Percentiles rank a stretch among this genome's conserved stretches.
Evolutionary conservation across 192 early-diverging fungal genomes (phyloP).

Genomic region (Dimargaris xerosporica): DNA sequence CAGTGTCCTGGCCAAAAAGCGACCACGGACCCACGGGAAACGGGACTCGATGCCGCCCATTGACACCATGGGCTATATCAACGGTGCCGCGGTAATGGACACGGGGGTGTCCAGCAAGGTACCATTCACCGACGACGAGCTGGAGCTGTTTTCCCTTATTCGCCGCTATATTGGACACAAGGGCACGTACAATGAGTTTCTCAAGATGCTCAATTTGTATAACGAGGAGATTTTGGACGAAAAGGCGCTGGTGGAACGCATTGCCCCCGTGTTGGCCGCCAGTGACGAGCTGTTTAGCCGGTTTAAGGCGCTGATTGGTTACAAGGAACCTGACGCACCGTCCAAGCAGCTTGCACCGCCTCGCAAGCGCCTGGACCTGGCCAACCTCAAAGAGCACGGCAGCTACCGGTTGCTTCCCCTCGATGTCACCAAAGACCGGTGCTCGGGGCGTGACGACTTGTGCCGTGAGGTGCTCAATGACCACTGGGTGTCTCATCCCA

Average conservation of each 20-base stretch:
- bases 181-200: constrained; percentile 83
- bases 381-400: constrained; percentile 22
- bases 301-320: constrained; percentile 59
- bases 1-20: neutral
- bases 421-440: constrained; percentile 32
- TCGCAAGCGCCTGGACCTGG: constrained; percentile 19
- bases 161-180: constrained; percentile 78
- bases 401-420: constrained; percentile 35
- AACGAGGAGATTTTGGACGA: constrained; percentile 85
- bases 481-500: constrained; percentile 86
- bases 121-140: constrained; percentile 53
- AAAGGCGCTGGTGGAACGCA: constrained; percentile 66
- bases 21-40: constrained; percentile 2
- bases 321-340: constrained; percentile 28
- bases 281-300: constrained; percentile 80
- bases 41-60: neutral
- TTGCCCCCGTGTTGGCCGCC: constrained; percentile 68
- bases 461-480: constrained; percentile 93
- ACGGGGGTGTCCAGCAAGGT: constrained; percentile 15
- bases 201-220: constrained; percentile 89
- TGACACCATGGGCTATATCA: neutral
- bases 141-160: constrained; percentile 87
- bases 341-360: constrained; percentile 23
- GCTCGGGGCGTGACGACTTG: constrained; percentile 86
- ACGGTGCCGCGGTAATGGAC: neutral